Evolutionary conservation across 1,284 basidiomycete genomes (phyloP), one percentile per base, ranked within the genome.

Genomic region (Ustilago shanxiensis): DNA sequence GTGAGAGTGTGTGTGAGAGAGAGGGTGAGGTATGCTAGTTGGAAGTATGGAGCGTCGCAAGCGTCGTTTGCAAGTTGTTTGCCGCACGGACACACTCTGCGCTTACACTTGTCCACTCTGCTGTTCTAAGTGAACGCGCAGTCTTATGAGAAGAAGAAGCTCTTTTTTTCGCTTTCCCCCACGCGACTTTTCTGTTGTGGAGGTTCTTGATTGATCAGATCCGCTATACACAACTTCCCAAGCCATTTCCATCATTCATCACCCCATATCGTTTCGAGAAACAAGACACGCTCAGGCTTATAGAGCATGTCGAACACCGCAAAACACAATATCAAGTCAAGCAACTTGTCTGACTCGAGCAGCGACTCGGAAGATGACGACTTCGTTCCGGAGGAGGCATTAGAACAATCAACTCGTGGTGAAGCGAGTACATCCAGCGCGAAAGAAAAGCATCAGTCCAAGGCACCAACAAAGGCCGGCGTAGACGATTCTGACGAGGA

Each of bases 301-400:
- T 9, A 10, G 24, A 18, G 14, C 11, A 49, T 49, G 47, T 49
- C 47, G 6, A 28, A 47, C 44, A 8, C n/a, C 8, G 44, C 22
- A 47, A 47, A 26, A 11, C 1, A 49, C 47, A 50, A 29, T 18
- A 18, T 47, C 3, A 39, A 49, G 20, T 22, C 61, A 8, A 39
- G 41, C 24, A 26, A 35, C 8, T 41, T 45, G 2, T 56, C 62
- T 9, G 37, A 63, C 31, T 37, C 59, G 6, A 66, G 37, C 14
- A 69, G 39, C 47, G 72, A 70, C 29, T 65, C 61, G 14, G 74
- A 77, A 16, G 68, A 76, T 35, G 73, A 72, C 49, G 74, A 72
- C 47, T 77, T 72, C n/a, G 53, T 61, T 5, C 73, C 73, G 2
- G 57, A 70, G 39, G 41, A 47, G 8, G 24, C 8, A 4, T 18